These are phyloP conservation scores for Ormosia semicastrata DNA, from an alignment of 306 rosid genomes.

Conservation along the genomic window DNA sequence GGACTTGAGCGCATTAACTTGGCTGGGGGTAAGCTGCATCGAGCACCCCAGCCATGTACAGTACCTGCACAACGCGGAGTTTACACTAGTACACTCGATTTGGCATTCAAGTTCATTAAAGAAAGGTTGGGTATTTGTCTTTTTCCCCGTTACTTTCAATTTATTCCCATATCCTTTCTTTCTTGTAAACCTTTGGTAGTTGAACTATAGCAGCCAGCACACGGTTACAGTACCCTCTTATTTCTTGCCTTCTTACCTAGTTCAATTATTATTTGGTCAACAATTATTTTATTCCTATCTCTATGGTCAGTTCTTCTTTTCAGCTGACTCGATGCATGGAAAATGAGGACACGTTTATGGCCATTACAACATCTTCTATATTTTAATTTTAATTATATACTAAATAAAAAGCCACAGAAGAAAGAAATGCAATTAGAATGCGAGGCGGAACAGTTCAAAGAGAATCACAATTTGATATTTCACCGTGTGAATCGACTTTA, in stretches of 20 bases:
- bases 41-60: neutral
- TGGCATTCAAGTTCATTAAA: neutral
- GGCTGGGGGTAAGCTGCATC: no score
- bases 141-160: neutral
- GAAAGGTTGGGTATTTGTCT: slow-evolving; percentile 7
- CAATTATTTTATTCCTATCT: neutral
- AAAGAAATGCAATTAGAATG: neutral
- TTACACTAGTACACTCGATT: neutral
- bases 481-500: neutral
- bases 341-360: neutral
- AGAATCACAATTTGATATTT: neutral
- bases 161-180: neutral
- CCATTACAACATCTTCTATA: neutral
- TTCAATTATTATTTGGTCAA: neutral
- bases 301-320: neutral
- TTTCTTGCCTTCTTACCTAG: neutral
- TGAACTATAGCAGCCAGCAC: slow-evolving; percentile 14
- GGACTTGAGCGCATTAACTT: no score
- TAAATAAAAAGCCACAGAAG: neutral
- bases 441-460: neutral
- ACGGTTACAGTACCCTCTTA: neutral
- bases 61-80: neutral
- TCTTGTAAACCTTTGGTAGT: neutral
- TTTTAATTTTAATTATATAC: neutral
- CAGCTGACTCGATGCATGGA: neutral